These are phyloP conservation scores for Imleria badia DNA, from an alignment of 768 basidiomycete genomes.

Conservation along the genomic window DNA sequence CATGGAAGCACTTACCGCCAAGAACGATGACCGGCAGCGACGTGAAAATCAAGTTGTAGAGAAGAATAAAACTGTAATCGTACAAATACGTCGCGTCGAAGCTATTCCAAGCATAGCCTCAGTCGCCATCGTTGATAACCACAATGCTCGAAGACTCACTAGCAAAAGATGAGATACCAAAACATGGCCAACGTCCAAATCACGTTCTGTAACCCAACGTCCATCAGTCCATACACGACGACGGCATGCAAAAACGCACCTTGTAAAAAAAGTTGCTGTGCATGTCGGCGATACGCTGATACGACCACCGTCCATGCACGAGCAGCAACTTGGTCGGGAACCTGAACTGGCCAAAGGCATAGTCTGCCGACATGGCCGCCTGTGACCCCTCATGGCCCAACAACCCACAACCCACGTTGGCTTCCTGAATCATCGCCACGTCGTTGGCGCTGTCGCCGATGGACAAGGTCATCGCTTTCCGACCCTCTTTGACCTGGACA, in stretches of 20 bases:
- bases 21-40: slow-evolving; percentile 89
- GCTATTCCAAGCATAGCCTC: slow-evolving; percentile 40
- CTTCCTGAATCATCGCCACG: slow-evolving; percentile 99
- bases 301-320: slow-evolving; percentile 97
- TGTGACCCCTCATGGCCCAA: slow-evolving; percentile 95
- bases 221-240: neutral
- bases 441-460: slow-evolving; percentile 99
- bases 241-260: slow-evolving; percentile 32
- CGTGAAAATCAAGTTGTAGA: slow-evolving; percentile 92
- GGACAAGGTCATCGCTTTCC: slow-evolving; percentile 92
- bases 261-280: slow-evolving; percentile 99
- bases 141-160: slow-evolving; percentile 40
- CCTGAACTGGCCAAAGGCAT: slow-evolving; percentile 96
- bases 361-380: slow-evolving; percentile 98
- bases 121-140: neutral
- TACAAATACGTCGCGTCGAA: slow-evolving; percentile 96
- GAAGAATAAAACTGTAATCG: slow-evolving; percentile 89
- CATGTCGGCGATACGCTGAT: slow-evolving; percentile 95
- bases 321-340: slow-evolving; percentile 88
- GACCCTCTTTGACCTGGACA: slow-evolving; percentile 86
- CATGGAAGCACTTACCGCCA: slow-evolving; percentile 57
- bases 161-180: slow-evolving; percentile 91
- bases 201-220: slow-evolving; percentile 58
- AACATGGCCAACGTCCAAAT: slow-evolving; percentile 94
- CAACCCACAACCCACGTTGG: slow-evolving; percentile 95